Percentiles rank a stretch among this genome's conserved stretches.
These are phyloP conservation scores for Irpex sp. DNA, from an alignment of 1,284 basidiomycete genomes.

Conservation along the genomic window DNA sequence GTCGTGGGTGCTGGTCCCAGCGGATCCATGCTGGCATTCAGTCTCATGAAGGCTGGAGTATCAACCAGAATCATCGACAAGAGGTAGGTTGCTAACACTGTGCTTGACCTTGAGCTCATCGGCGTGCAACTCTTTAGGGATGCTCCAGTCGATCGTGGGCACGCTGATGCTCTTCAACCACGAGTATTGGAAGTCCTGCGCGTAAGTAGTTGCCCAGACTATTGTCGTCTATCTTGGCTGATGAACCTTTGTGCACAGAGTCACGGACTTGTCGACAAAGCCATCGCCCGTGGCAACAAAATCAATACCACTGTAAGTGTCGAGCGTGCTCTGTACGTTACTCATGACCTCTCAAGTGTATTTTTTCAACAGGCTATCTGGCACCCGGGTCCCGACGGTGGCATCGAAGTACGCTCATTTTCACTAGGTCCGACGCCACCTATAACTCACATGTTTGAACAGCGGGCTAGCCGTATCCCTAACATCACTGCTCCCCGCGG, in stretches of 20 bases:
- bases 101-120: background rate
- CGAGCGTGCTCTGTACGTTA: background rate
- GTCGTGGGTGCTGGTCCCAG: conserved; percentile 1
- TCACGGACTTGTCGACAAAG: conserved; percentile 65
- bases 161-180: conserved; percentile 1
- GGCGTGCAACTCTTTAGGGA: background rate
- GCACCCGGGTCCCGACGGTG: conserved; percentile 57
- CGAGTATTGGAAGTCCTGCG: background rate
- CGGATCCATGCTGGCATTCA: conserved; percentile 1
- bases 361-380: conserved; percentile 56
- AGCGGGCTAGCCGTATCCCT: conserved; percentile 54
- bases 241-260: conserved; percentile 38
- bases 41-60: conserved; percentile 1
- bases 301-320: conserved; percentile 61
- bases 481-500: conserved; percentile 56
- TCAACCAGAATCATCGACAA: conserved; percentile 1
- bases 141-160: background rate
- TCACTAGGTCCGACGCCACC: background rate
- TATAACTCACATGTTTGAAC: background rate
- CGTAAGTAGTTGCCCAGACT: background rate
- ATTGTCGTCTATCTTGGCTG: no score
- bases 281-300: conserved; percentile 63
- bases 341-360: background rate
- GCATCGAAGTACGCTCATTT: conserved; percentile 38
- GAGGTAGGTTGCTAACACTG: background rate